Evolutionary conservation across 345 rosid genomes (phyloP).

Genomic region (Rhizophora apiculata): DNA sequence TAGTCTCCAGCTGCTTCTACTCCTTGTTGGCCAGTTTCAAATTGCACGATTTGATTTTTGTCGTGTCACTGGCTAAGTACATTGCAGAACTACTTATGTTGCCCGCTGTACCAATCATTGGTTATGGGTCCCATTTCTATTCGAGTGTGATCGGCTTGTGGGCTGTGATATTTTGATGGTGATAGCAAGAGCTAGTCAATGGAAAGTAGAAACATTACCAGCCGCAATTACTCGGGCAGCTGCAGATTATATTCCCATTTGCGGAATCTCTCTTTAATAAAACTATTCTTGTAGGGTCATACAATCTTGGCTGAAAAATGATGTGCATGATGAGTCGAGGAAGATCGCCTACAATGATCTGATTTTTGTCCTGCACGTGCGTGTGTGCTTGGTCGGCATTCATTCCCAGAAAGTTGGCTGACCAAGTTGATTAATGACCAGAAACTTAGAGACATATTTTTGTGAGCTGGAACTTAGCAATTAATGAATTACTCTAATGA

Average conservation of each 20-base stretch:
- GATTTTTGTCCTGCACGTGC: too few species aligned
- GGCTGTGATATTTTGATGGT: slow-evolving; percentile 2
- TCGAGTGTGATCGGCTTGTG: background rate
- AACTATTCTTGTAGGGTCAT: background rate
- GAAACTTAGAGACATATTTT: too few species aligned
- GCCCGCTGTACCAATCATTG: background rate
- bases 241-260: background rate
- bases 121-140: background rate
- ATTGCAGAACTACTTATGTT: background rate
- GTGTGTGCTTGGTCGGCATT: too few species aligned
- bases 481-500: too few species aligned
- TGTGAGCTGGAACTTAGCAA: too few species aligned
- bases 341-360: too few species aligned
- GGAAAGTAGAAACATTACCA: background rate
- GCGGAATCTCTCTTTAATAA: background rate
- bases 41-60: background rate
- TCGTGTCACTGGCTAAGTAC: background rate
- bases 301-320: background rate
- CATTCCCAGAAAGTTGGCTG: too few species aligned
- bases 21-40: background rate
- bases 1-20: background rate
- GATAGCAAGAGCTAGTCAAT: background rate
- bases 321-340: background rate
- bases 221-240: background rate
- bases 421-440: too few species aligned